A percentile compares a stretch with the other conserved stretches of the same genome.
These are phyloP conservation scores for Petunia hybrid DNA, from an alignment of 305 asterid genomes.

Conservation along the genomic window DNA sequence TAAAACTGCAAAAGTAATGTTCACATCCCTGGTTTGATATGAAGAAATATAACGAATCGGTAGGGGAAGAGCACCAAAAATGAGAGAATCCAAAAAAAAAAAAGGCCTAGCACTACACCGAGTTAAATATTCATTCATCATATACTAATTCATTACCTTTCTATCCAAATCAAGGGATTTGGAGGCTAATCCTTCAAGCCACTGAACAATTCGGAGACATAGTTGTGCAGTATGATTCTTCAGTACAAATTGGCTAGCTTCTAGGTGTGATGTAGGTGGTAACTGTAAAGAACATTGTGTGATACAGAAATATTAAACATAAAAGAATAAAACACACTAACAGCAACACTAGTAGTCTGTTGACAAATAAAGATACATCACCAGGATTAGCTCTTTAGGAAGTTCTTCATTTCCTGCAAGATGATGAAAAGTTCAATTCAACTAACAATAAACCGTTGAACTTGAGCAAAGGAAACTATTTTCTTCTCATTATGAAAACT, in stretches of 20 bases:
- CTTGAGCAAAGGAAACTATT: conserved; percentile 11
- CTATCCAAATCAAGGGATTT: conserved; percentile 89
- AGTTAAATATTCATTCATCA: conserved; percentile 27
- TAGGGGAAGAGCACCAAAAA: conserved; percentile 7
- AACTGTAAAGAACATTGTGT: conserved; percentile 50
- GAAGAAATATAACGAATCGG: not conserved
- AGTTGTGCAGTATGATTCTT: conserved; percentile 81
- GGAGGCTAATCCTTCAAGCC: conserved; percentile 98
- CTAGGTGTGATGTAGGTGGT: conserved; percentile 96
- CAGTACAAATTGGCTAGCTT: conserved; percentile 85
- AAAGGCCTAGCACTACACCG: not conserved
- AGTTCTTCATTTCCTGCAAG: conserved; percentile 91
- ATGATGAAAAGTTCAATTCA: conserved; percentile 34
- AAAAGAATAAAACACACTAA: conserved; percentile 3
- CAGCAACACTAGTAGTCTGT: conserved; percentile 29
- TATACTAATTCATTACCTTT: conserved; percentile 59
- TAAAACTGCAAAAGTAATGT: conserved; percentile 10
- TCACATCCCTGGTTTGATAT: conserved; percentile 4
- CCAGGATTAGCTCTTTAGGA: conserved; percentile 75
- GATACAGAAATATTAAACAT: conserved; percentile 22
- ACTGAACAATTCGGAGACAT: conserved; percentile 93
- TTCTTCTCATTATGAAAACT: not conserved
- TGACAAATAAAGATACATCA: conserved; percentile 45
- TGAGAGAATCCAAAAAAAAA: not conserved
- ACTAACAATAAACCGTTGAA: not conserved